These are phyloP conservation scores for Hansenula sp. DNA, from an alignment of 1,139 yeast species.

Conservation along the genomic window DNA sequence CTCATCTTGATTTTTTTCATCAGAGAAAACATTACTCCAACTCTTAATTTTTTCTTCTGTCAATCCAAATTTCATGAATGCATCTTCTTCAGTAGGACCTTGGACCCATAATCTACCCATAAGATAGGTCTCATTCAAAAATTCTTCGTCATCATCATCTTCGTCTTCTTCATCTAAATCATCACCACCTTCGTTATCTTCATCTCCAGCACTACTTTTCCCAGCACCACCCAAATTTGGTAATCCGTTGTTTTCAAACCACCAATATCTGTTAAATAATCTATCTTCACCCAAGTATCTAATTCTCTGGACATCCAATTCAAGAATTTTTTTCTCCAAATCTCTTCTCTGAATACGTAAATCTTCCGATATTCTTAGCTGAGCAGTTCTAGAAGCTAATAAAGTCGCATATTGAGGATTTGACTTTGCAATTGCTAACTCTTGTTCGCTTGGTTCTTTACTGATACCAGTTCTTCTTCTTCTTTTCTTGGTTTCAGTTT, in stretches of 20 bases:
- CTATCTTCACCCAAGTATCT: slow-evolving; percentile 80
- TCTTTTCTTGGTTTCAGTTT: slow-evolving; percentile 16
- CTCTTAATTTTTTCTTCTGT: slow-evolving; percentile 28
- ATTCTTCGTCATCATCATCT: slow-evolving; percentile 35
- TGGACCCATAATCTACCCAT: slow-evolving; percentile 94
- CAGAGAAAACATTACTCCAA: slow-evolving; percentile 26
- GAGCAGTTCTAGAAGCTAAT: slow-evolving; percentile 38
- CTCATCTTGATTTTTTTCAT: slow-evolving; percentile 16
- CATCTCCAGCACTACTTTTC: slow-evolving; percentile 30
- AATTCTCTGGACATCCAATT: slow-evolving; percentile 75
- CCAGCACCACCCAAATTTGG: slow-evolving; percentile 51
- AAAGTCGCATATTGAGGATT: slow-evolving; percentile 44
- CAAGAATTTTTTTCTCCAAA: slow-evolving; percentile 54
- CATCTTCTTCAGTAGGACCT: slow-evolving; percentile 77
- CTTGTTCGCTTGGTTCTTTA: slow-evolving; percentile 47
- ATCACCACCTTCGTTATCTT: slow-evolving; percentile 32
- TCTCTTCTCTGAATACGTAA: slow-evolving; percentile 42
- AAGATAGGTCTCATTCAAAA: slow-evolving; percentile 56
- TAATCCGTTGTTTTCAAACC: slow-evolving; percentile 87
- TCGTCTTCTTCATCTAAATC: slow-evolving; percentile 32
- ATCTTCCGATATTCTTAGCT: slow-evolving; percentile 37
- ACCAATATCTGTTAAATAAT: slow-evolving; percentile 85
- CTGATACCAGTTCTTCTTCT: slow-evolving; percentile 28
- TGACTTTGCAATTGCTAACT: slow-evolving; percentile 39
- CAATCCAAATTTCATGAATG: slow-evolving; percentile 36